A percentile compares a stretch with the other conserved stretches of the same genome.
Evolutionary conservation across 116 monocot species (phyloP).

Genomic region (Zostera marina): DNA sequence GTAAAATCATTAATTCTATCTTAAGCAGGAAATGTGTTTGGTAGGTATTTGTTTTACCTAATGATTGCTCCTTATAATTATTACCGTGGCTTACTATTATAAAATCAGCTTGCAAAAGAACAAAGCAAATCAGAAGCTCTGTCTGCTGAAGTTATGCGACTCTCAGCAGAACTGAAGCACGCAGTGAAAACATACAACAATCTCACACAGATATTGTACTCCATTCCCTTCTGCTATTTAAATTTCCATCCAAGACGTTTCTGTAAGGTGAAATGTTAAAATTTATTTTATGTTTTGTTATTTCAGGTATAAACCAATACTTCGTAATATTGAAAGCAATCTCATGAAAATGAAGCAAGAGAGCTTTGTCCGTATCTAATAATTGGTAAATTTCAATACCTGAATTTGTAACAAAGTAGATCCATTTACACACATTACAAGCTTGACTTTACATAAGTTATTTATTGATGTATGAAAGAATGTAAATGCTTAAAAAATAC

Average conservation of each 20-base stretch:
- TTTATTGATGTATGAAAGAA: no score
- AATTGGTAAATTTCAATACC: no score
- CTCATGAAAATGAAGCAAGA: constrained; percentile 95
- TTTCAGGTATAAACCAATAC: constrained; percentile 76
- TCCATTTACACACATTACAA: no score
- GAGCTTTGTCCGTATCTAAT: constrained; percentile 16
- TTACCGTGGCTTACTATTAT: no score
- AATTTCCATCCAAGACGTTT: neutral
- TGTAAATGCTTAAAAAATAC: no score
- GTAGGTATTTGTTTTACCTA: neutral
- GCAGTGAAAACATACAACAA: constrained; percentile 49
- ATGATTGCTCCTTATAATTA: no score
- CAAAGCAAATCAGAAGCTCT: constrained; percentile 72
- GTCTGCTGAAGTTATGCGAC: constrained; percentile 61
- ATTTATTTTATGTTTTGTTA: constrained; percentile 4
- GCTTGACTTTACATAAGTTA: no score
- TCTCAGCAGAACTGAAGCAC: constrained; percentile 60
- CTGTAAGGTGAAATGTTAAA: neutral
- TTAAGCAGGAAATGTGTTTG: neutral
- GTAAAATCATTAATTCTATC: constrained; percentile 13
- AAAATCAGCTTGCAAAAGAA: constrained; percentile 69
- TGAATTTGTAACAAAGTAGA: no score
- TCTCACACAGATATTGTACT: constrained; percentile 33
- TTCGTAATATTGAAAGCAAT: constrained; percentile 68
- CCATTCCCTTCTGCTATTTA: neutral